Percentiles rank a stretch among this genome's conserved stretches.
These are phyloP conservation scores for Metarhizium rileyi DNA, from an alignment of 2,329 filamentous ascomycete species.

Conservation along the genomic window DNA sequence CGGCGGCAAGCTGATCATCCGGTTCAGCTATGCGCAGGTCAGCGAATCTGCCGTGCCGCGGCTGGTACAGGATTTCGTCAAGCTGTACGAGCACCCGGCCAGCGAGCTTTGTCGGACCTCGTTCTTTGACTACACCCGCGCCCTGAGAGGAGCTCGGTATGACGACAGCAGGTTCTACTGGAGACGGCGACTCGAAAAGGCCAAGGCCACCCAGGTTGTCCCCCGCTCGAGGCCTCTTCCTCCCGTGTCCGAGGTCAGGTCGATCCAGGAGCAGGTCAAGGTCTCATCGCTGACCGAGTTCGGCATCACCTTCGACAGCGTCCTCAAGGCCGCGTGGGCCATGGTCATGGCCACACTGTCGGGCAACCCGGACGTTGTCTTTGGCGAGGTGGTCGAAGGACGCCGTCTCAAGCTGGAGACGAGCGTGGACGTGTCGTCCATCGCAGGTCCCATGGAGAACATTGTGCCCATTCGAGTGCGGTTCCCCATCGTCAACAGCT, in stretches of 20 bases:
- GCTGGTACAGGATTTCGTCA: conserved; percentile 38
- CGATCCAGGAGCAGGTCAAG: conserved; percentile 29
- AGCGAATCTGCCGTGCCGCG: conserved; percentile 35
- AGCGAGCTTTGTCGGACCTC: conserved; percentile 26
- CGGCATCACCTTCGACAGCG: conserved; percentile 38
- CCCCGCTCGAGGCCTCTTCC: conserved; percentile 30
- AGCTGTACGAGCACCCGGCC: conserved; percentile 32
- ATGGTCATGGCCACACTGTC: conserved; percentile 42
- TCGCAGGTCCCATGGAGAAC: conserved; percentile 38
- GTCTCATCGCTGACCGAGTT: conserved; percentile 32
- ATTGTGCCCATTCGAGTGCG: conserved; percentile 38
- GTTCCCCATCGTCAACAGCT: conserved; percentile 32
- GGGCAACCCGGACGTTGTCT: conserved; percentile 40
- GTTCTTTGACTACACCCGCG: conserved; percentile 39
- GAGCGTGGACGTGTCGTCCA: conserved; percentile 45
- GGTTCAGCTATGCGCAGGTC: conserved; percentile 40
- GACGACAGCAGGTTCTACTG: conserved; percentile 35
- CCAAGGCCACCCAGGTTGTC: conserved; percentile 36
- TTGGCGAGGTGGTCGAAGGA: conserved; percentile 43
- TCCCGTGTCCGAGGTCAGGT: conserved; percentile 28
- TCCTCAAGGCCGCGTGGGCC: conserved; percentile 50
- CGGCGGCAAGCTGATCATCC: conserved; percentile 36
- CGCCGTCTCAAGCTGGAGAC: conserved; percentile 32
- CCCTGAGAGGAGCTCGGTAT: conserved; percentile 25
- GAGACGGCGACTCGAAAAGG: conserved; percentile 32